These are phyloP conservation scores for Talaromyces thailandensis DNA, from an alignment of 495 filamentous ascomycete species.

Conservation along the genomic window DNA sequence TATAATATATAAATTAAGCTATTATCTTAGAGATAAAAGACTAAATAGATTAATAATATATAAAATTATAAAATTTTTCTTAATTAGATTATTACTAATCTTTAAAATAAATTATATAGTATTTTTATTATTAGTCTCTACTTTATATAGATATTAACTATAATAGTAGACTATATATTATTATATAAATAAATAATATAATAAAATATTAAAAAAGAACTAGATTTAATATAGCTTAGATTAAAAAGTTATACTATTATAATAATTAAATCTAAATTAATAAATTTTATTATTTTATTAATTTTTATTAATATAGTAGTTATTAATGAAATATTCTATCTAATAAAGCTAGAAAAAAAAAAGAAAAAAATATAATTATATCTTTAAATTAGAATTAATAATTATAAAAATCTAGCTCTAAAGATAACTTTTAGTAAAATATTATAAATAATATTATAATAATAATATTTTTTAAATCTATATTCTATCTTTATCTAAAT, in stretches of 20 bases:
- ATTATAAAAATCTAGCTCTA: background rate
- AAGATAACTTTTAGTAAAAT: background rate
- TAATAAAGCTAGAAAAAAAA: background rate
- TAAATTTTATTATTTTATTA: background rate
- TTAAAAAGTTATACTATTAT: background rate
- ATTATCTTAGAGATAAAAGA: background rate
- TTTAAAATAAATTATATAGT: background rate
- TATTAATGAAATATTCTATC: background rate
- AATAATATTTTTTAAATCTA: background rate
- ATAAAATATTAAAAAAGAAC: background rate
- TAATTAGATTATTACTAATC: background rate
- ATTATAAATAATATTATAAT: background rate
- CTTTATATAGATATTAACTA: background rate
- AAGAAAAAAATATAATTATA: background rate
- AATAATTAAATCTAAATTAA: background rate
- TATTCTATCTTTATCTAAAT: background rate
- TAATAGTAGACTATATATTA: background rate
- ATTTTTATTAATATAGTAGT: background rate
- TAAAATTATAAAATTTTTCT: background rate
- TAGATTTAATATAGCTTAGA: background rate
- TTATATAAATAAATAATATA: background rate
- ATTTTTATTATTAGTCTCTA: background rate
- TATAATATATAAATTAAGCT: background rate
- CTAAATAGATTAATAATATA: background rate
- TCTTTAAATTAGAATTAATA: background rate